A percentile compares a stretch with the other conserved stretches of the same genome.
Evolutionary conservation across 202 grass and related monocot species (phyloP).

Genomic region (Carex arenaria): DNA sequence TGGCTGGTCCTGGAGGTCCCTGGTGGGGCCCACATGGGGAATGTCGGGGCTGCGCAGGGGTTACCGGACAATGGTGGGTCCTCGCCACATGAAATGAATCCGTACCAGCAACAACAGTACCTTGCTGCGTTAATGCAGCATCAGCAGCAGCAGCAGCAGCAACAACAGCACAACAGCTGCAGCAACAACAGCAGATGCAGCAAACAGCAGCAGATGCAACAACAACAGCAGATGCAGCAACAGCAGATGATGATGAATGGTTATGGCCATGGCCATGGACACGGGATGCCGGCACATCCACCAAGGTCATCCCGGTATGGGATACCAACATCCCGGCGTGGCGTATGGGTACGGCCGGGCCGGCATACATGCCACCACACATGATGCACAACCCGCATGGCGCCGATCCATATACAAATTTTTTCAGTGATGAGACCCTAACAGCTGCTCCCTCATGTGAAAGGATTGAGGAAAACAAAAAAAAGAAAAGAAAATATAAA

Average conservation of each 20-base stretch:
- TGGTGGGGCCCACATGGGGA: slow-evolving; percentile 30
- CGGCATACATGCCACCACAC: slow-evolving; percentile 27
- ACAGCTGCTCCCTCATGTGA: slow-evolving; percentile 94
- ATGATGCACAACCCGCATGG: slow-evolving; percentile 36
- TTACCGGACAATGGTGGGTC: slow-evolving; percentile 28
- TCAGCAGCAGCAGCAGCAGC: slow-evolving; percentile 54
- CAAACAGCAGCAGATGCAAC: slow-evolving; percentile 22
- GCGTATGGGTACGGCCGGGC: slow-evolving; percentile 58
- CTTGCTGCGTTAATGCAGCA: slow-evolving; percentile 62
- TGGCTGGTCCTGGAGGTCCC: slow-evolving; percentile 15
- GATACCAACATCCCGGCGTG: slow-evolving; percentile 30
- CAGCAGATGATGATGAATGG: slow-evolving; percentile 62
- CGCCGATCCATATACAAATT: slow-evolving; percentile 38
- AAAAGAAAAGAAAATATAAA: neutral
- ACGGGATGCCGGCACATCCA: slow-evolving; percentile 22
- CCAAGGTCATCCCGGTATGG: slow-evolving; percentile 39
- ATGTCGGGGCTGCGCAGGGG: slow-evolving; percentile 30
- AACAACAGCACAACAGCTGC: neutral
- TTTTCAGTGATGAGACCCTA: slow-evolving; percentile 73
- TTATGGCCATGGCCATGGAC: slow-evolving; percentile 22
- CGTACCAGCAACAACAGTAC: slow-evolving; percentile 73
- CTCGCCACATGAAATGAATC: slow-evolving; percentile 34
- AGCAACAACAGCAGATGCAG: slow-evolving; percentile 51
- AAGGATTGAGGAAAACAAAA: slow-evolving; percentile 6
- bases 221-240: slow-evolving; percentile 46